Base-by-base conservation (phyloP, 1,139 yeast genomes). In the Lodderomyces pseudojiufengensis region DNA sequence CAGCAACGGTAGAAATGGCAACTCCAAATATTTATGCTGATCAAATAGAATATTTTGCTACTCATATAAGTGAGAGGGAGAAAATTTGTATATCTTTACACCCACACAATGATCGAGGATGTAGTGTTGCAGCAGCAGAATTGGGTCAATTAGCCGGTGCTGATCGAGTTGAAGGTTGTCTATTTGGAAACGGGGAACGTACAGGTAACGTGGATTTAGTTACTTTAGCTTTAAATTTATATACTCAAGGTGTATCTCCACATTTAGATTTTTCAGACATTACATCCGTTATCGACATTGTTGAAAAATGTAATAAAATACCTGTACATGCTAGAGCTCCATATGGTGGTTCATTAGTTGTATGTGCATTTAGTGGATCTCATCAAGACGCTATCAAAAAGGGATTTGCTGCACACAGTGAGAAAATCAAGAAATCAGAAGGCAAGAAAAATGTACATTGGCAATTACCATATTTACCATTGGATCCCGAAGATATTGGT, bases 371-470 rank as follows among this genome's bases (percentile, higher is more conserved):
- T 64, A 80, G 92, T 39, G 97, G 97, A 9, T 86, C 96, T 28
- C 97, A 92, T 63, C 97, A 92, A 70, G 97, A 92, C 61, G 97
- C 98, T 34, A 92, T 92, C 66, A 92, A 92, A 67, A 92, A 92
- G 69, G 97, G 97, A 29, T 90, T 92, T 66, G 81, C 83, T 56
- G 68, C 69, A 38, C 56, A 70, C 40, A 49, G 56, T 42, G 46
- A 42, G 29, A 51, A 55, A 36, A 43, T 51, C 13, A 36, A 36
- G 22, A 27, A 48, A 24, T 50, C 46, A 3, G 76, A 76, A 33
- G 29, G 32, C 13, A 54, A 26, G 6, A 36, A 36, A 16, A 29
- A 32, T 18, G 39, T 36, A 5, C 39, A 61, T 90, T 97, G 98
- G 77, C 78, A 54, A 77, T 92, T 92, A 47, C 98, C 98, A 32